phyloP scores from a whole-genome alignment of 805 yeast genomes.

The Peterozyma toletana region DNA sequence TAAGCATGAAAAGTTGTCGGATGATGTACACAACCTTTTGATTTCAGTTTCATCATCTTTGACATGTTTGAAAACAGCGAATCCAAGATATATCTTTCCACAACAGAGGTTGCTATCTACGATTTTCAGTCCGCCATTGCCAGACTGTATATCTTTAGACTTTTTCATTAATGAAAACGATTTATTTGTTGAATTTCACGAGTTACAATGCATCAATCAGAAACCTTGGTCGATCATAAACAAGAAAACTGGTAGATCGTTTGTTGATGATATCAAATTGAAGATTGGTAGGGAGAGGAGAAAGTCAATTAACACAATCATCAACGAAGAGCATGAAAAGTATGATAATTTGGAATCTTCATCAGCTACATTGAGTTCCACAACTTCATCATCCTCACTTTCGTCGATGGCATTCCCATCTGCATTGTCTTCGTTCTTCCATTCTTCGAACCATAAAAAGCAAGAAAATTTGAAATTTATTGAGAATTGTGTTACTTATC shows the following conservation, averaged over 20 bases:
- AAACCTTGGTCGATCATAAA: constrained; percentile 60
- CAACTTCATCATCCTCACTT: constrained; percentile 18
- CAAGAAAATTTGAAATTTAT: constrained; percentile 34
- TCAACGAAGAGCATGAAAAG: constrained; percentile 26
- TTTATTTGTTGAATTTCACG: constrained; percentile 50
- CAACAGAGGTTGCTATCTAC: constrained; percentile 30
- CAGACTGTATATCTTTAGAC: constrained; percentile 45
- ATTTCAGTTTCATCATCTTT: constrained; percentile 26
- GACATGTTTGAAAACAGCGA: constrained; percentile 40
- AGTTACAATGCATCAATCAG: constrained; percentile 39
- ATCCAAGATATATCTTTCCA: constrained; percentile 53
- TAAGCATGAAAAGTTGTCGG: constrained; percentile 13
- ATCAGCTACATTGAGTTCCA: constrained; percentile 8
- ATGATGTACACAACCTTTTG: constrained; percentile 16
- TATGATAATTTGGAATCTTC: background rate
- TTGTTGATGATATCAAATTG: constrained; percentile 51
- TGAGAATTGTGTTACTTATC: constrained; percentile 56
- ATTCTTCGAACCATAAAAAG: constrained; percentile 22
- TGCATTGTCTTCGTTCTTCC: constrained; percentile 25
- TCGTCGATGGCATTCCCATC: constrained; percentile 14
- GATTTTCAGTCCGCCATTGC: constrained; percentile 39
- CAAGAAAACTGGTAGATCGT: constrained; percentile 35
- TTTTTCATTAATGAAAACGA: constrained; percentile 56
- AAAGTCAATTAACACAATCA: constrained; percentile 28
- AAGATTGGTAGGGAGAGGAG: constrained; percentile 40